Evolutionary conservation across 306 rosid species (phyloP), one percentile per base, ranked within the genome.

Genomic region (Canavalia ensiformis): DNA sequence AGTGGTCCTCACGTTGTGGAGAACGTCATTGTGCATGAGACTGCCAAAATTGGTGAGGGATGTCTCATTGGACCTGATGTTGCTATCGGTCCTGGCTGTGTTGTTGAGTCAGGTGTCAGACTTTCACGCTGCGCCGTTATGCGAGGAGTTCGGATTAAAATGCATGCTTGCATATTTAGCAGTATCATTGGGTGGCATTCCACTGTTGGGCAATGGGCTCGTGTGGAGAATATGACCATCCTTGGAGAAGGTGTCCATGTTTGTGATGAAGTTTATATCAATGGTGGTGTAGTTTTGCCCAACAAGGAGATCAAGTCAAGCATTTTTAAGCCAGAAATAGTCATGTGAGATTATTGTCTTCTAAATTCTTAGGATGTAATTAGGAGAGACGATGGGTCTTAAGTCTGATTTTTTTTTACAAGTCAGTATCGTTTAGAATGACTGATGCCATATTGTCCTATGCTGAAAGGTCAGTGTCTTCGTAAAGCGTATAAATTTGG

Each of bases 61-160:
- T 95, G 99, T 85, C 92, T 95, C 86, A 93, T 95, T 67, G 99
- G 99, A 49, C 99, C 99, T 1, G 99, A 95, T 82, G 99, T 95
- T 55, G 99, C 99, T 29, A 90, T 95, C 33, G 99, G 99, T 63
- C 99, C 99, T 0, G 96, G 97, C 62, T 95, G 99, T 42, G 77
- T 85, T 9, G 85, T 95, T 6, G 99, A 95, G 89, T 86, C 97
- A 0, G 99, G 99, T 69, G 99, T 95, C 68, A 87, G 99, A 82
- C 94, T 95, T 67, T 95, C 99, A 41, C 90, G 96, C 83, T 91
- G 99, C 83, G 93, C 99, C 0, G 84, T 95, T 10, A 95, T 95
- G 99, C 97, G 93, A 0, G 99, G 99, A 50, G 97, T 81, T 52
- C 93, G 98, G 56, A 83, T 95, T 76, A 95, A 90, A 83, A 91